phyloP scores from a whole-genome alignment of 495 filamentous ascomycete genomes.

The Penicillium argentinense region DNA sequence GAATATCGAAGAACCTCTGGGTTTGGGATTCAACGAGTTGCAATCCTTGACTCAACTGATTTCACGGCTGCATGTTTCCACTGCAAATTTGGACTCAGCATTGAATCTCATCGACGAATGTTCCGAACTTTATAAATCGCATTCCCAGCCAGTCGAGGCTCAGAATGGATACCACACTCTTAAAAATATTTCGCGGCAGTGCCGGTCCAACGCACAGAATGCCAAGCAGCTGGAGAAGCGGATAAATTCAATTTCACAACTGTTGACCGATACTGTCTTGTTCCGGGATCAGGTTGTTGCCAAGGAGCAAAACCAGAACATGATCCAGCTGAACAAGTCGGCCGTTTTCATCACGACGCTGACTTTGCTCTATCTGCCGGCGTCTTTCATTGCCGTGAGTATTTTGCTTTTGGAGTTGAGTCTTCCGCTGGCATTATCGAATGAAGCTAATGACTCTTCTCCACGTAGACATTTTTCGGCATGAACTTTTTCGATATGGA shows the following conservation, averaged over 20 bases:
- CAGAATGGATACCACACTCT: no score
- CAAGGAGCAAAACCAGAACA: conserved; percentile 35
- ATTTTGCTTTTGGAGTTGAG: not conserved
- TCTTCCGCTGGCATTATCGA: no score
- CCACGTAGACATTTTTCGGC: conserved; percentile 33
- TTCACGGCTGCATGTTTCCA: no score
- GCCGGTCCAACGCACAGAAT: conserved; percentile 24
- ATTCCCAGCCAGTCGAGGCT: not conserved
- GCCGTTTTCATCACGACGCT: conserved; percentile 43
- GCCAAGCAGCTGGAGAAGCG: conserved; percentile 32
- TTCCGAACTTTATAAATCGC: no score
- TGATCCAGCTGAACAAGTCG: conserved; percentile 40
- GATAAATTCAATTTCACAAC: conserved; percentile 29
- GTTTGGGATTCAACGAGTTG: not conserved
- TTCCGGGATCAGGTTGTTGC: conserved; percentile 38
- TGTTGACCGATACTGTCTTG: conserved; percentile 37
- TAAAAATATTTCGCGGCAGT: conserved; percentile 5
- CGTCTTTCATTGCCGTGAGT: conserved; percentile 46
- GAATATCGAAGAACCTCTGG: conserved; percentile 8
- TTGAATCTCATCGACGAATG: no score
- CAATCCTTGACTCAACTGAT: no score
- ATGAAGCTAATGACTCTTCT: no score
- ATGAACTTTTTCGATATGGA: conserved; percentile 41
- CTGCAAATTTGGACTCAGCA: not conserved
- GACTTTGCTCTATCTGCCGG: conserved; percentile 44